Evolutionary conservation across 176 grass and related monocot genomes (phyloP).

Genomic region (Urochloa ruziziensis): DNA sequence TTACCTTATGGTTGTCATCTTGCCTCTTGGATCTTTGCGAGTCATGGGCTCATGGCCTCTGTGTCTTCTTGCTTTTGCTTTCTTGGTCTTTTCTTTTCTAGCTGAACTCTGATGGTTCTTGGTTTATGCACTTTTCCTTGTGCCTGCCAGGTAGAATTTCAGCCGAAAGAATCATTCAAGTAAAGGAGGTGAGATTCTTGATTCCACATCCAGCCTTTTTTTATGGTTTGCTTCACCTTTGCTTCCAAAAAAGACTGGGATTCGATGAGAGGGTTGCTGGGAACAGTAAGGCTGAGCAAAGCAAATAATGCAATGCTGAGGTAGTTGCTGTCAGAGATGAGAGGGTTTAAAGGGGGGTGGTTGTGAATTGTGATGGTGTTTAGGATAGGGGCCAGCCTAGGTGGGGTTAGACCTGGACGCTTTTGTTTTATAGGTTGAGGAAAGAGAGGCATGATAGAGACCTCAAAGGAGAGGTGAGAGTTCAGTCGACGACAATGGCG

Average conservation of each 20-base stretch:
- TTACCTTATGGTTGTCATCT: not conserved
- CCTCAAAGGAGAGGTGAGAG: slow-evolving; percentile 14
- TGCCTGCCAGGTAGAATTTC: slow-evolving; percentile 2
- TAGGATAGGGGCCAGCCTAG: slow-evolving; percentile 9
- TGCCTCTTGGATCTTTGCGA: slow-evolving; percentile 14
- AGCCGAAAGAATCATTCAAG: not conserved
- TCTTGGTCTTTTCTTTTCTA: not conserved
- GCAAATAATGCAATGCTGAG: slow-evolving; percentile 13
- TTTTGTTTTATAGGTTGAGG: slow-evolving; percentile 10
- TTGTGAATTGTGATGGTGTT: slow-evolving; percentile 26
- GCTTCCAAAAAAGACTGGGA: not conserved
- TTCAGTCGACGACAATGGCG: not conserved
- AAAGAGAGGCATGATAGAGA: slow-evolving; percentile 2
- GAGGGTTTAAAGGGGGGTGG: not conserved
- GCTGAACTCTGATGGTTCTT: not conserved
- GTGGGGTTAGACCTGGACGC: slow-evolving; percentile 7
- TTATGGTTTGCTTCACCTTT: not conserved
- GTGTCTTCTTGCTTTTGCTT: slow-evolving; percentile 19
- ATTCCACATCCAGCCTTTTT: slow-evolving; percentile 1
- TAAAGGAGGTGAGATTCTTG: slow-evolving; percentile 18
- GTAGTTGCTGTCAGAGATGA: not conserved
- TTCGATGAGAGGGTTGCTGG: not conserved
- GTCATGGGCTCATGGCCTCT: slow-evolving; percentile 9
- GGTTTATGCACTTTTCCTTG: not conserved
- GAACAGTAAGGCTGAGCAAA: not conserved